A percentile compares a stretch with the other conserved stretches of the same genome.
Conservation (phyloP, 2,329 filamentous ascomycete genomes). For the Cercospora janseana region DNA sequence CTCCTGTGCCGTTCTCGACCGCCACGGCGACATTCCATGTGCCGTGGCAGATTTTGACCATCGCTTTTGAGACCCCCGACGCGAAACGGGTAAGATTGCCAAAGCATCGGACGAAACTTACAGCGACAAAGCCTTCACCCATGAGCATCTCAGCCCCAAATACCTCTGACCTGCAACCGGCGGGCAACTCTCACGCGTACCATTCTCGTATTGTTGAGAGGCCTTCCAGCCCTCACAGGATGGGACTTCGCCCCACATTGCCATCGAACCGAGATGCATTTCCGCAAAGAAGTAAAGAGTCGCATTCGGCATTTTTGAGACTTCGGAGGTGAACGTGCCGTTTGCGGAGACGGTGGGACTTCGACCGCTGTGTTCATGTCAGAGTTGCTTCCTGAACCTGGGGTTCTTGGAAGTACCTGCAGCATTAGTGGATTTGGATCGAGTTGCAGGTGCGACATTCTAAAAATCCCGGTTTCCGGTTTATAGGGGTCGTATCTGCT, state of each 20-base stretch:
- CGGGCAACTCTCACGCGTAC: background rate
- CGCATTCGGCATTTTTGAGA: background rate
- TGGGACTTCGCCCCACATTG: background rate
- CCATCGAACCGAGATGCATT: background rate
- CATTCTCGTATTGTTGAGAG: background rate
- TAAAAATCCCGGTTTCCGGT: background rate
- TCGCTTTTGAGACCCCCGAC: background rate
- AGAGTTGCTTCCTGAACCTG: background rate
- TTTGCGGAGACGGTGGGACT: conserved; percentile 3
- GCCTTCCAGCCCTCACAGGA: background rate
- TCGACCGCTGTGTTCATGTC: background rate
- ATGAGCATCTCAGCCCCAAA: background rate
- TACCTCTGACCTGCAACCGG: background rate
- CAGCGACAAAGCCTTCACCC: background rate
- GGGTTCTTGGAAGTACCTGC: background rate
- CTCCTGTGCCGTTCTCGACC: background rate
- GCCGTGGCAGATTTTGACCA: background rate
- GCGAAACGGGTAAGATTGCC: background rate
- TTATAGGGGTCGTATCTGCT: background rate
- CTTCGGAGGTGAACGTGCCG: conserved; percentile 4
- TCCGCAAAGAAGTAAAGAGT: background rate
- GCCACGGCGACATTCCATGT: background rate
- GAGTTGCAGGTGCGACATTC: background rate
- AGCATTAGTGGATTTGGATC: background rate
- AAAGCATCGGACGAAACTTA: background rate